Conservation (phyloP, 2,329 filamentous ascomycete genomes). For the Talaromyces islandicus region DNA sequence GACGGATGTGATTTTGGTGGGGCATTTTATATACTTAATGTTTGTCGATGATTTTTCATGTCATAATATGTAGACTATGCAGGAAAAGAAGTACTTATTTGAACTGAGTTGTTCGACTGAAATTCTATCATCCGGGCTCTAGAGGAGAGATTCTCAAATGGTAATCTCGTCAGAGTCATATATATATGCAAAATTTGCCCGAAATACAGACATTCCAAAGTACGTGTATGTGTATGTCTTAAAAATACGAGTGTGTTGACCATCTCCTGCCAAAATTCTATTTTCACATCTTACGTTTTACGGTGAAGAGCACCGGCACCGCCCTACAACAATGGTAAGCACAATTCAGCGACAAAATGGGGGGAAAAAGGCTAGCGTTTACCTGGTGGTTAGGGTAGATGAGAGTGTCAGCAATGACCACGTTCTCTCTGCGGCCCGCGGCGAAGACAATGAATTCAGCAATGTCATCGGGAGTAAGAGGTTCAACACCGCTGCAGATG, state of each 20-base stretch:
- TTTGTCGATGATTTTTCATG: background rate
- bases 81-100: background rate
- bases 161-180: background rate
- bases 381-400: slow-evolving; percentile 89
- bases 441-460: slow-evolving; percentile 86
- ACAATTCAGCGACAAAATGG: background rate
- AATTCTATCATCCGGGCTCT: background rate
- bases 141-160: too few species aligned
- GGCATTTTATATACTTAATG: background rate
- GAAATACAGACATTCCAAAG: background rate
- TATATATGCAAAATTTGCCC: background rate
- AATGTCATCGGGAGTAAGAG: slow-evolving; percentile 83
- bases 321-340: slow-evolving; percentile 3
- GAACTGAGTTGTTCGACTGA: background rate
- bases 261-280: background rate
- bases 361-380: slow-evolving; percentile 15
- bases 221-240: background rate
- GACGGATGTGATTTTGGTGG: background rate
- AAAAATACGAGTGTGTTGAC: background rate
- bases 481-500: slow-evolving; percentile 61
- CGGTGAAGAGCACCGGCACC: slow-evolving; percentile 10
- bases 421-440: slow-evolving; percentile 78
- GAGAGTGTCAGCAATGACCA: slow-evolving; percentile 81
- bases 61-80: slow-evolving; percentile 1
- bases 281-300: background rate